phyloP scores from a whole-genome alignment of 495 filamentous ascomycete species.

The Trichoderma gamsii region DNA sequence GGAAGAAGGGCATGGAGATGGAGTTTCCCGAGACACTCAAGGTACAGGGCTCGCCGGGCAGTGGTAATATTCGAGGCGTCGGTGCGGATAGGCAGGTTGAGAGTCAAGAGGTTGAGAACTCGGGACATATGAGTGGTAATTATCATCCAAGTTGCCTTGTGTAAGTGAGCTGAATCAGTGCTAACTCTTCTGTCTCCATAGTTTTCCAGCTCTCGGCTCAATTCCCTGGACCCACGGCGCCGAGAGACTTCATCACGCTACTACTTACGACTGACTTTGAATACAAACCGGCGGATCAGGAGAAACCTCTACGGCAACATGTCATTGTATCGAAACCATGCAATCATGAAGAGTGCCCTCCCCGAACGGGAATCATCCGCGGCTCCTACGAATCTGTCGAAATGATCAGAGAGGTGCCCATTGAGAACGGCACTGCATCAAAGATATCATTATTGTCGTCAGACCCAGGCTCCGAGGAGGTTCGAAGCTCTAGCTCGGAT shows the following conservation, averaged over 20 bases:
- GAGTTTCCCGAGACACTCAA: slow-evolving; percentile 62
- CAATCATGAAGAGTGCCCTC: slow-evolving; percentile 63
- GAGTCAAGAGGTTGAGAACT: slow-evolving; percentile 43
- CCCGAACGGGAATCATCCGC: slow-evolving; percentile 63
- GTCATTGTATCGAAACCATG: slow-evolving; percentile 85
- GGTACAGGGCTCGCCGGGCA: slow-evolving; percentile 53
- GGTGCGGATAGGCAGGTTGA: slow-evolving; percentile 72
- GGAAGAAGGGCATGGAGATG: slow-evolving; percentile 49
- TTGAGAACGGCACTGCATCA: slow-evolving; percentile 27
- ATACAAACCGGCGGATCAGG: slow-evolving; percentile 16
- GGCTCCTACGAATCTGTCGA: slow-evolving; percentile 90
- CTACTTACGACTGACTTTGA: slow-evolving; percentile 52
- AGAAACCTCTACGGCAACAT: slow-evolving; percentile 52
- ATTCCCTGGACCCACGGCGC: slow-evolving; percentile 82
- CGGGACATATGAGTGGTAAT: slow-evolving; percentile 55
- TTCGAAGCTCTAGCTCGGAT: slow-evolving; percentile 25
- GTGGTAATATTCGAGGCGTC: slow-evolving; percentile 73
- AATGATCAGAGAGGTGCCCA: slow-evolving; percentile 75
- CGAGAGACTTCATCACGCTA: slow-evolving; percentile 80
- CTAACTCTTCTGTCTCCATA: slow-evolving; percentile 17
- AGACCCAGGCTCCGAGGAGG: slow-evolving; percentile 27
- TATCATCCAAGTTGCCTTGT: not conserved
- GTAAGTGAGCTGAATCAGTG: not conserved
- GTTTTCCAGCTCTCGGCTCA: slow-evolving; percentile 82
- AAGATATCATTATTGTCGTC: slow-evolving; percentile 28